Conservation (phyloP, 2,329 filamentous ascomycete species). For the Claviceps citrina region DNA sequence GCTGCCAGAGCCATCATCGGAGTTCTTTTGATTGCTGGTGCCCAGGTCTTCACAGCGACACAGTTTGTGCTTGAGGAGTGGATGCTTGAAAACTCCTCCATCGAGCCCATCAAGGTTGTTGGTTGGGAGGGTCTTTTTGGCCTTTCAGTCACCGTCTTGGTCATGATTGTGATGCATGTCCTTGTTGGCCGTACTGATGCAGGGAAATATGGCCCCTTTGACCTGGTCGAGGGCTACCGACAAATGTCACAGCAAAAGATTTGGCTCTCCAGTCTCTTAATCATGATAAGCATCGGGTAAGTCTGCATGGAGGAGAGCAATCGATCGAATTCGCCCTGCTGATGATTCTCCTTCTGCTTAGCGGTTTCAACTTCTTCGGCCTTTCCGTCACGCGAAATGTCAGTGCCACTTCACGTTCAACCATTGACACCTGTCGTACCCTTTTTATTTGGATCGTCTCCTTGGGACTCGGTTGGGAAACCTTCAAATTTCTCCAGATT, state of each 20-base stretch:
- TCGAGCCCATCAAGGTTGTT: constrained; percentile 76
- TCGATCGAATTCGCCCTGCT: background rate
- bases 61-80: constrained; percentile 95
- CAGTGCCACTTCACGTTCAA: constrained; percentile 83
- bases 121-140: constrained; percentile 95
- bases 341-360: constrained; percentile 21
- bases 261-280: constrained; percentile 63
- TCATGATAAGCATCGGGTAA: constrained; percentile 96
- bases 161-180: constrained; percentile 68
- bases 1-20: constrained; percentile 53
- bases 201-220: constrained; percentile 73
- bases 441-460: constrained; percentile 97
- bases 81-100: constrained; percentile 52
- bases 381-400: constrained; percentile 81
- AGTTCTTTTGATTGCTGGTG: constrained; percentile 77
- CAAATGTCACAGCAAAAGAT: constrained; percentile 60
- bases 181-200: constrained; percentile 57
- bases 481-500: constrained; percentile 94
- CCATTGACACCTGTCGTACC: constrained; percentile 93
- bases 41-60: constrained; percentile 90
- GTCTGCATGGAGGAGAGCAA: background rate
- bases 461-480: constrained; percentile 86
- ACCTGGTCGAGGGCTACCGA: constrained; percentile 70
- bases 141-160: constrained; percentile 60
- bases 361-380: constrained; percentile 97